Evolutionary conservation across 208 protist genomes (phyloP).

Genomic region (Leishmania lainsoni): DNA sequence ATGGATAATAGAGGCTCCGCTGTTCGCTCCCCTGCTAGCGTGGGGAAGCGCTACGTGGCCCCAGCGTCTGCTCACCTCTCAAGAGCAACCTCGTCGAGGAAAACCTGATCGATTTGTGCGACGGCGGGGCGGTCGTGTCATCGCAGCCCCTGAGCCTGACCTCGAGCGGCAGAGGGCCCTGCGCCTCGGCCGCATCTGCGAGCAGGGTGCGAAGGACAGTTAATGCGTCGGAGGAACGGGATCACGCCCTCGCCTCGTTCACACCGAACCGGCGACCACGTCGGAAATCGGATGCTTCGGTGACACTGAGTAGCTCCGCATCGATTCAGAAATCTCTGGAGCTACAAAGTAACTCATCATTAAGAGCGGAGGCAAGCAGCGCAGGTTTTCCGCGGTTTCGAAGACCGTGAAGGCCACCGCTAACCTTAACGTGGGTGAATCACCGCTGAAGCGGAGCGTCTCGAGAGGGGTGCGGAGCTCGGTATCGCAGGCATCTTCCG

Average conservation of each 20-base stretch:
- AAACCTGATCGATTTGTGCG: constrained; percentile 12
- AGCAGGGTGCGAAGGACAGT: background rate
- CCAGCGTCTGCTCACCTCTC: background rate
- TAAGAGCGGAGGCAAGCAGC: background rate
- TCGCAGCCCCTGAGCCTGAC: constrained; percentile 17
- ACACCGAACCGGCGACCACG: background rate
- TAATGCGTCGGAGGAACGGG: background rate
- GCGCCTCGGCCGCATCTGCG: background rate
- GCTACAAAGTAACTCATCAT: background rate
- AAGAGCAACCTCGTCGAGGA: constrained; percentile 16
- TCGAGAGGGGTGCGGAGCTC: background rate
- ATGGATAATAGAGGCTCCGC: background rate
- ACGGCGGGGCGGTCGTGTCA: constrained; percentile 5
- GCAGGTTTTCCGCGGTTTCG: background rate
- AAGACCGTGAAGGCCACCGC: no score
- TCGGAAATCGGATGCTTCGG: background rate
- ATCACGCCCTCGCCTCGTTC: background rate
- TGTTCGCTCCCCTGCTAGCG: background rate
- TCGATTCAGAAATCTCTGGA: background rate
- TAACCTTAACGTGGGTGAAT: background rate
- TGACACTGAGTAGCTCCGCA: background rate
- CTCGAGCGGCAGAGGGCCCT: constrained; percentile 9
- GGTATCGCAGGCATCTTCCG: background rate
- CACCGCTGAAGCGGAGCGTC: constrained; percentile 1
- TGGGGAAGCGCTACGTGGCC: constrained; percentile 10